These are phyloP conservation scores for Fusarium mundagurra DNA, from an alignment of 2,329 filamentous ascomycete genomes.

Conservation along the genomic window DNA sequence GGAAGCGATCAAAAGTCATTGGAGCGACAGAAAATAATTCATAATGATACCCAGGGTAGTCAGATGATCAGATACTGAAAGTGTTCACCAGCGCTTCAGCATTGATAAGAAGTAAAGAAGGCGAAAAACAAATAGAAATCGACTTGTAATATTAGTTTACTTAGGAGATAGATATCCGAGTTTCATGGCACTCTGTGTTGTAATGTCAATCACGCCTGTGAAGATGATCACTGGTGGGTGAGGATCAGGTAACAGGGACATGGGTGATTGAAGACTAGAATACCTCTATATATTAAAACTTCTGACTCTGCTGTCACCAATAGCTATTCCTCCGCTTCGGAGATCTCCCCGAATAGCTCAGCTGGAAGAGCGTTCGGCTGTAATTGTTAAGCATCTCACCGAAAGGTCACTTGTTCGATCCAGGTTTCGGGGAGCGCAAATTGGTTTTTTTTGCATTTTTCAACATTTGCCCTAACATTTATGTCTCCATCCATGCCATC, in stretches of 20 bases:
- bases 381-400: conserved; percentile 32
- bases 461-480: too few relatives aligned
- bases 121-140: accelerated
- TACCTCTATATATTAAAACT: accelerated
- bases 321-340: conserved; percentile 26
- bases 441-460: not conserved
- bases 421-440: conserved; percentile 34
- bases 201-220: accelerated
- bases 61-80: accelerated
- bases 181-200: accelerated
- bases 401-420: conserved; percentile 44
- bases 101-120: accelerated
- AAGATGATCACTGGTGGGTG: accelerated
- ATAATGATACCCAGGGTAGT: conserved; percentile 1
- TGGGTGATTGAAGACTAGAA: accelerated
- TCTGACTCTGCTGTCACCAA: accelerated
- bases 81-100: accelerated
- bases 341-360: conserved; percentile 37
- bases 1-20: conserved; percentile 23
- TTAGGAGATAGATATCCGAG: accelerated
- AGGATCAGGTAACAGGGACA: accelerated
- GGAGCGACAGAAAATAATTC: conserved; percentile 5
- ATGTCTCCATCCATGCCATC: too few relatives aligned
- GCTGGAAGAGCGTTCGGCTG: conserved; percentile 45
- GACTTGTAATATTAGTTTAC: accelerated